Evolutionary conservation across 2,329 filamentous ascomycete species (phyloP), one percentile per base, ranked within the genome.

Genomic region (Nemania sp.): DNA sequence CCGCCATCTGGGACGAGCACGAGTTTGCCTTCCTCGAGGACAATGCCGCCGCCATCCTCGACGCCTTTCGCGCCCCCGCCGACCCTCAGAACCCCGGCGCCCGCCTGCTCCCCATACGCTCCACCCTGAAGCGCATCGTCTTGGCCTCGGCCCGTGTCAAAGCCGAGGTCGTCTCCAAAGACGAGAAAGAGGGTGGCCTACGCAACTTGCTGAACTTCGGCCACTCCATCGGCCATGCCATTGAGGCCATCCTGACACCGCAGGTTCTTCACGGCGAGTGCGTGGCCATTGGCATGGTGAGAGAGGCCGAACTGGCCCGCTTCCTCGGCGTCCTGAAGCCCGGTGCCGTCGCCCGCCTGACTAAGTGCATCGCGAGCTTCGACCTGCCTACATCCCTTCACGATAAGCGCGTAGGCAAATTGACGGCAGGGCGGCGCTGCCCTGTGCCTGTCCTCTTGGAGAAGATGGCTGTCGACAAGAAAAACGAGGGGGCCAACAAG

Each of bases 391-490:
- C 88, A 3, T 91, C 91, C 0, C 73, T 97, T 7, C 81, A 88
- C 30, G 92, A 99, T 73, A 89, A 91, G 70, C 84, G 86, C 24
- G 86, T 99, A 37, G 81, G 88, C 37, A 90, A 87, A 66, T 76
- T 94, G 57, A 92, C 91, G 4, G 92, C 91, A 1, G 90, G 89
- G 48, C 97, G 96, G 73, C 80, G 84, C 61, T 99, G 94, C 69
- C 87, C 89, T 0, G 90, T 97, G 2, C 90, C 97, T 63, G 82
- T 89, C 30, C 74, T 99, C 46, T 80, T 99, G 52, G 81, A 88
- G 61, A 96, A 96, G 70, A 99, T 99, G 94, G 91, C 89, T 0
- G 88, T 99, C 7, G 94, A 99, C 75, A 99, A 99, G 81, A 99
- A 99, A 79, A 99, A 99, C 62, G 89, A 96, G 39, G 94, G 94